Conservation (phyloP, 2,329 filamentous ascomycete genomes). For the Hypoxylon sp. region DNA sequence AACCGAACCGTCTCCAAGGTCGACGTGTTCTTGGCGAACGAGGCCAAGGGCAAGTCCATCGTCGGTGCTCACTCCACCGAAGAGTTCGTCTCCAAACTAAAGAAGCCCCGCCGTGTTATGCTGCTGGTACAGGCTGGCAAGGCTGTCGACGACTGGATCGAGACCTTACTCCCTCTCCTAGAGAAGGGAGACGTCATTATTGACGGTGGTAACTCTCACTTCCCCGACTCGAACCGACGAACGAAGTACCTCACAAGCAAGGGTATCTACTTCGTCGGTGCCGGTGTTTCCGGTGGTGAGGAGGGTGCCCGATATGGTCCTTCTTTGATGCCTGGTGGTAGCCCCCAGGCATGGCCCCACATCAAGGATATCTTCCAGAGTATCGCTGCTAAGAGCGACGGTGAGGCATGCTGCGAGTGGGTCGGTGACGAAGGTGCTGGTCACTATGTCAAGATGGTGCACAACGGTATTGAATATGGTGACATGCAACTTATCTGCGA, state of each 20-base stretch:
- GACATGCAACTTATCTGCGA: slow-evolving; percentile 99
- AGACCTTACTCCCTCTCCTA: slow-evolving; percentile 87
- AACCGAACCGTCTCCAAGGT: slow-evolving; percentile 99
- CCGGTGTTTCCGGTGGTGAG: slow-evolving; percentile 98
- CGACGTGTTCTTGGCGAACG: slow-evolving; percentile 91
- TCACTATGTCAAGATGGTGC: slow-evolving; percentile 99
- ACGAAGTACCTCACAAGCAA: slow-evolving; percentile 88
- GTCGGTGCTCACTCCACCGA: slow-evolving; percentile 93
- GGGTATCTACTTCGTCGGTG: slow-evolving; percentile 95
- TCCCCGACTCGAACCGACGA: slow-evolving; percentile 98
- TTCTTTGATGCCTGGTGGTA: slow-evolving; percentile 98
- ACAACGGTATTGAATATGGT: slow-evolving; percentile 99
- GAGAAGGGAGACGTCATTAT: slow-evolving; percentile 97
- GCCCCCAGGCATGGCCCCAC: slow-evolving; percentile 96
- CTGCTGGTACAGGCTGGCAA: slow-evolving; percentile 98
- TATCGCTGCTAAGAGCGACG: slow-evolving; percentile 97
- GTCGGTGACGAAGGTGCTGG: slow-evolving; percentile 99
- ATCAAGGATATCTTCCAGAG: slow-evolving; percentile 99
- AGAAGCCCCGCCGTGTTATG: slow-evolving; percentile 97
- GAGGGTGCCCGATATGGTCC: slow-evolving; percentile 98
- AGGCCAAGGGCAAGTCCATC: slow-evolving; percentile 95
- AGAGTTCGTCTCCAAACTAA: slow-evolving; percentile 97
- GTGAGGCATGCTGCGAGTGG: slow-evolving; percentile 99
- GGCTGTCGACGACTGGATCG: slow-evolving; percentile 99
- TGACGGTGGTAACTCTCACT: slow-evolving; percentile 99